These are phyloP conservation scores for Xerocomus minutiporus DNA, from an alignment of 1,284 basidiomycete species.

Conservation along the genomic window DNA sequence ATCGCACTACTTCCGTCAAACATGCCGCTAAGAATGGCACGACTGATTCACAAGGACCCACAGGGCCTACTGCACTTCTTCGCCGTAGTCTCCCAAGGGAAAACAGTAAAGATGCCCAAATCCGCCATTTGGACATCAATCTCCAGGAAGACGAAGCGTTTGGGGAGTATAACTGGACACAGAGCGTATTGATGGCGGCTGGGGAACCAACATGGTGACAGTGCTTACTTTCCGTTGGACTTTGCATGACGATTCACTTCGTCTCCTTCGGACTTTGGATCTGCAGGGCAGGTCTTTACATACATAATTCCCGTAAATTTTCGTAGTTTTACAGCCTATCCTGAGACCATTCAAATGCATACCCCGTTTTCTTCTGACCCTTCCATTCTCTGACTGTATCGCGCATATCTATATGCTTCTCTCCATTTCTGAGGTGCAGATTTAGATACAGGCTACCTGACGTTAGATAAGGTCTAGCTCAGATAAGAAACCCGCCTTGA, in stretches of 20 bases:
- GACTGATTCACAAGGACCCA: constrained; percentile 6
- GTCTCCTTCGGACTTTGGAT: constrained; percentile 23
- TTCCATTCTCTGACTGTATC: not conserved
- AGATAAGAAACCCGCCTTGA: constrained; percentile 1
- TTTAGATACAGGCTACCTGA: constrained; percentile 19
- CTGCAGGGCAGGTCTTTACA: constrained; percentile 32
- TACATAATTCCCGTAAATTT: constrained; percentile 17
- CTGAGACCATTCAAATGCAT: constrained; percentile 18
- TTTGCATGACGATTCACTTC: constrained; percentile 4
- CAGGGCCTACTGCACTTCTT: constrained; percentile 1
- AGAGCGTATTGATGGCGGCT: constrained; percentile 32
- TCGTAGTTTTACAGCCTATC: constrained; percentile 8
- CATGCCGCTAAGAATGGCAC: constrained; percentile 7
- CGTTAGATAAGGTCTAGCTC: constrained; percentile 17
- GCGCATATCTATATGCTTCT: not conserved
- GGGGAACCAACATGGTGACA: constrained; percentile 29
- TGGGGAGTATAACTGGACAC: constrained; percentile 32
- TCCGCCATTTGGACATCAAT: constrained; percentile 24
- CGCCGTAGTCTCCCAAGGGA: constrained; percentile 5
- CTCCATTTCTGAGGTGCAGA: not conserved
- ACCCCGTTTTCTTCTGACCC: constrained; percentile 13
- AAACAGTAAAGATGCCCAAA: constrained; percentile 11
- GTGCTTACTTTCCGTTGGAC: constrained; percentile 8
- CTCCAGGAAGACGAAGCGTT: constrained; percentile 24
- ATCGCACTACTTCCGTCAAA: constrained; percentile 6